phyloP scores from a whole-genome alignment of 2,329 filamentous ascomycete genomes.

The Lachnum nothofagi region DNA sequence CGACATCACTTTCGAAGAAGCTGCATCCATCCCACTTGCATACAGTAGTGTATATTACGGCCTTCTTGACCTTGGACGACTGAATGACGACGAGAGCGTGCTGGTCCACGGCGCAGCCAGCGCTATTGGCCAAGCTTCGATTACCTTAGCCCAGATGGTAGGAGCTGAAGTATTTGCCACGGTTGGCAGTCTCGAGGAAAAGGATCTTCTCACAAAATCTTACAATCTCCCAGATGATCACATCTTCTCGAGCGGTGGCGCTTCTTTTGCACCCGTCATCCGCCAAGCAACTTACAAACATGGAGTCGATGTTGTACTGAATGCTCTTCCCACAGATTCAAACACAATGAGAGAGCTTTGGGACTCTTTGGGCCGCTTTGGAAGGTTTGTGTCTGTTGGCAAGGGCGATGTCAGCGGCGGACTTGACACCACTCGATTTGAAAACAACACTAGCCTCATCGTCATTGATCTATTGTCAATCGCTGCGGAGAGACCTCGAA shows the following conservation, averaged over 20 bases:
- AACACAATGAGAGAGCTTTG: slow-evolving; percentile 29
- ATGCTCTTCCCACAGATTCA: slow-evolving; percentile 21
- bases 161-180: slow-evolving; percentile 30
- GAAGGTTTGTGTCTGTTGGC: slow-evolving; percentile 38
- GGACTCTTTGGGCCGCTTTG: slow-evolving; percentile 35
- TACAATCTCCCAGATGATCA: slow-evolving; percentile 19
- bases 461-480: slow-evolving; percentile 41
- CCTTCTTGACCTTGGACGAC: slow-evolving; percentile 24
- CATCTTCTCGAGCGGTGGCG: slow-evolving; percentile 16
- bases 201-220: slow-evolving; percentile 21
- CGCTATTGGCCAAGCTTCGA: slow-evolving; percentile 34
- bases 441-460: slow-evolving; percentile 38
- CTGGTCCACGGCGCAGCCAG: slow-evolving; percentile 35
- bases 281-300: slow-evolving; percentile 16
- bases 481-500: slow-evolving; percentile 38
- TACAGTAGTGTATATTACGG: slow-evolving; percentile 28
- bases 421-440: slow-evolving; percentile 35
- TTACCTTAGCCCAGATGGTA: slow-evolving; percentile 28
- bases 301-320: slow-evolving; percentile 32
- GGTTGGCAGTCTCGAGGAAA: slow-evolving; percentile 19
- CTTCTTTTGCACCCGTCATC: slow-evolving; percentile 26
- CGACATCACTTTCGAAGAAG: slow-evolving; percentile 21
- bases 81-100: slow-evolving; percentile 28
- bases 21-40: slow-evolving; percentile 24
- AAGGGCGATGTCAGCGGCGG: slow-evolving; percentile 29